Base-by-base conservation (phyloP, 2,329 filamentous ascomycete genomes). In the Botrytis byssoidea region DNA sequence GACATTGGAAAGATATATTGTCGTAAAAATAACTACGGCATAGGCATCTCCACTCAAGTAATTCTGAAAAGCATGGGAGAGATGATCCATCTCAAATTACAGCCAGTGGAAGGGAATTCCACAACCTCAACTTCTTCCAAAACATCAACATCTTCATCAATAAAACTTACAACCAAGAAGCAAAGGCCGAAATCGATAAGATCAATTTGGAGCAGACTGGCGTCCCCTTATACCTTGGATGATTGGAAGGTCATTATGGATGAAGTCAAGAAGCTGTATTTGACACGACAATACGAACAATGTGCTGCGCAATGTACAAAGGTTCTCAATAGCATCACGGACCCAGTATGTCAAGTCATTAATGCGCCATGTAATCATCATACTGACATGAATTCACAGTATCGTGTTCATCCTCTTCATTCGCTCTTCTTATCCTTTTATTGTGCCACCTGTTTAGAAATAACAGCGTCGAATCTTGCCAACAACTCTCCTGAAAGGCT, bases 381-480 rank as follows among this genome's bases (percentile, higher is more conserved):
- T 60, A 61, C 75, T 76, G 70, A 75, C 66, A 18, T 48, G 37
- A 18, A 40, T 35, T 20, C 10, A 40, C 60, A 79, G 76, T 75
- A 76, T 63, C 68, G 76, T 68, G 73, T 77, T 46, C 78, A 81
- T 46, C 77, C 80, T 46, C 70, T 81, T 7, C 78, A 81, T 71
- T 76, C 74, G 20, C 78, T 81, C 20, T 81, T 79, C 61, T 68
- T 82, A 14, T 77, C 74, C n/a, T 81, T 81, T 71, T 81, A 79
- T 70, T 77, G 77, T 25, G 81, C 79, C 10, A 77, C 75, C 32
- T 79, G 77, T 29, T 70, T 81, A 29, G 79, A 81, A 72, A 74
- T 78, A 48, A 77, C 74, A 22, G 79, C 80, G 20, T 75, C 75
- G 4, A 73, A 75, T 29, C 76, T 81, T 12, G 74, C 78, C 67